These are phyloP conservation scores for Tricholoma hemisulphureum DNA, from an alignment of 768 basidiomycete species.

Conservation along the genomic window DNA sequence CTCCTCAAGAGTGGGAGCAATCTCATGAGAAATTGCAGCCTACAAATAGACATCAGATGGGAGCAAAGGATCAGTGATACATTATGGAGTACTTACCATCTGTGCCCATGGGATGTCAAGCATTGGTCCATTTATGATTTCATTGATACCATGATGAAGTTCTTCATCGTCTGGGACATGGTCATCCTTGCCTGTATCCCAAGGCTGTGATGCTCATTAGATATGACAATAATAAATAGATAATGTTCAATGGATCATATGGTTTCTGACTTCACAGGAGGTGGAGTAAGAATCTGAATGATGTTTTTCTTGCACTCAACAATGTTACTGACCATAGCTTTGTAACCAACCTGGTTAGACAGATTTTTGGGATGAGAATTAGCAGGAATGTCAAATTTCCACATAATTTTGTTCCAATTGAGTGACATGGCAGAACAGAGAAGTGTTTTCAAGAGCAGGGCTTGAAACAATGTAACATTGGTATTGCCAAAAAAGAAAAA, in stretches of 20 bases:
- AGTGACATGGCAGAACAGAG: too few relatives aligned
- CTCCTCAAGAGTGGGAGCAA: not conserved
- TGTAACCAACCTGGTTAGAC: too few relatives aligned
- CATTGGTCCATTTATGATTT: not conserved
- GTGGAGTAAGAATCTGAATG: not conserved
- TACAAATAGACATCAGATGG: not conserved
- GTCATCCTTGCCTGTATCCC: not conserved
- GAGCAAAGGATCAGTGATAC: too few relatives aligned
- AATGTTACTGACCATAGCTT: not conserved
- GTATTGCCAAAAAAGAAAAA: too few relatives aligned
- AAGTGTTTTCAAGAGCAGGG: too few relatives aligned
- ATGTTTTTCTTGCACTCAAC: not conserved
- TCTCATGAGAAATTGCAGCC: not conserved
- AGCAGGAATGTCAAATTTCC: too few relatives aligned
- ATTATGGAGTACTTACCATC: not conserved
- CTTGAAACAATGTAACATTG: too few relatives aligned
- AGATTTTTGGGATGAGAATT: too few relatives aligned
- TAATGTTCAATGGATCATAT: not conserved
- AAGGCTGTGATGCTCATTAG: not conserved
- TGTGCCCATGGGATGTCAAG: not conserved
- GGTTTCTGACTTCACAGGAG: not conserved
- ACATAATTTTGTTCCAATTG: too few relatives aligned
- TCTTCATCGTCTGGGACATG: not conserved
- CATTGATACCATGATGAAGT: not conserved
- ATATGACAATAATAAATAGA: not conserved